phyloP scores from a whole-genome alignment of 371 early-diverging fungal species.

The Thermomucor indicae-seudaticae region DNA sequence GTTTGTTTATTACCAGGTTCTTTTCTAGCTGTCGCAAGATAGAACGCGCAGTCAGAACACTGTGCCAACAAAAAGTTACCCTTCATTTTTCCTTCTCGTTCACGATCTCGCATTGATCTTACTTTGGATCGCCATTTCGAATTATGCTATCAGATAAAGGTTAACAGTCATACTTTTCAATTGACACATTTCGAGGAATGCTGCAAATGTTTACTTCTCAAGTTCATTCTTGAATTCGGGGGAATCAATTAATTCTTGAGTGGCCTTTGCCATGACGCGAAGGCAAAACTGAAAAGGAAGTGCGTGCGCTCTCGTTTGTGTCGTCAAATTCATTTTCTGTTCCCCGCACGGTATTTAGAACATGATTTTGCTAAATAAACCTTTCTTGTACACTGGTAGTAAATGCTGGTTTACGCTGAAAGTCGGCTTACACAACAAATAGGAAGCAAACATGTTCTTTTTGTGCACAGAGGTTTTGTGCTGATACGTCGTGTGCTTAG shows the following conservation, averaged over 20 bases:
- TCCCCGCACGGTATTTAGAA: neutral
- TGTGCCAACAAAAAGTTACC: neutral
- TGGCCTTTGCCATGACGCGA: neutral
- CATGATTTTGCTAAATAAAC: too few relatives aligned
- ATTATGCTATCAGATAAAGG: conserved; percentile 2
- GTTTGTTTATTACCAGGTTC: conserved; percentile 1
- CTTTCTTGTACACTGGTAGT: too few relatives aligned
- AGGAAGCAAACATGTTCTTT: too few relatives aligned
- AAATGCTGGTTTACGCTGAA: too few relatives aligned
- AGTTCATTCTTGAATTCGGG: neutral
- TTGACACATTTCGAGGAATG: neutral
- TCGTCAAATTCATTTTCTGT: neutral
- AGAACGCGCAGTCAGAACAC: neutral
- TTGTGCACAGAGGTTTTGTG: too few relatives aligned
- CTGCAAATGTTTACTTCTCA: neutral
- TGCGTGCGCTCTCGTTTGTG: neutral
- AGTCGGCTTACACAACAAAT: too few relatives aligned
- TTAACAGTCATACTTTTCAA: neutral
- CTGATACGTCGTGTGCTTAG: too few relatives aligned
- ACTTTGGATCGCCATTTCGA: conserved; percentile 16
- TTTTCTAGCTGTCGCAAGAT: conserved; percentile 3
- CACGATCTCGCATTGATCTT: neutral
- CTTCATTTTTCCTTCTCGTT: neutral
- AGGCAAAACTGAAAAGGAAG: neutral
- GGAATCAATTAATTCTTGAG: neutral